Base-by-base conservation (phyloP, 441 rosid genomes). In the Aleurites moluccanus region DNA sequence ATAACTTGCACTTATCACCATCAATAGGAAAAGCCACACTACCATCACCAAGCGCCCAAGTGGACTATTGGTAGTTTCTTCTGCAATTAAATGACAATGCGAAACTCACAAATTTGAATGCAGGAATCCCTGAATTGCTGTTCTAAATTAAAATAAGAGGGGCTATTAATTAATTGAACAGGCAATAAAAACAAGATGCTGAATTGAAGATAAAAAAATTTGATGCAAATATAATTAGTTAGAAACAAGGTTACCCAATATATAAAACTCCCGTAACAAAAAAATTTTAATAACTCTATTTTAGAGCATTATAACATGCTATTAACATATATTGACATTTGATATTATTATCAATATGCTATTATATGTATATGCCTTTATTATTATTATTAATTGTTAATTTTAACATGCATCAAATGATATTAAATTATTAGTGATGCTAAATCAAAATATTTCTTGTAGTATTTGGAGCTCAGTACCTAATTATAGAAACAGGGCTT, bases 1-100 rank as follows among this genome's bases (percentile, higher is more conserved):
- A 78, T 92, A 94, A 84, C 97, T 92, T 47, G 98, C 91, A 5
- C 90, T 89, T 77, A 94, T 66, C 73, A 94, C 97, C 97, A 94
- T 81, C 83, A 92, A 70, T n/a, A 92, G 80, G 84, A 92, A 92
- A 67, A 92, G 94, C 98, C 98, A 91, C 49, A 90, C 90, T 73
- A 94, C 89, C 97, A 94, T 90, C 78, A 94, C 94, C 78, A 92
- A 60, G 77, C 91, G 86, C 55, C 88, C 92, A 50, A 92, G 83
- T 55, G 92, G 73, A 78, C 95, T 92, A 42, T 79, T 53, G 1
- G 91, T 85, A 4, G 75, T 78, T 88, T 94, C 98, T 81, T 87
- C 98, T 94, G 90, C 80, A 77, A 77, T 64, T 62, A 49, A 27
- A 72, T 10, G 44, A 79, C 3, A 63, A 72, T 13, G 70, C 4